Base-by-base conservation (phyloP, 225 moss, liverwort and hornwort genomes). In the Neckera pumila region DNA sequence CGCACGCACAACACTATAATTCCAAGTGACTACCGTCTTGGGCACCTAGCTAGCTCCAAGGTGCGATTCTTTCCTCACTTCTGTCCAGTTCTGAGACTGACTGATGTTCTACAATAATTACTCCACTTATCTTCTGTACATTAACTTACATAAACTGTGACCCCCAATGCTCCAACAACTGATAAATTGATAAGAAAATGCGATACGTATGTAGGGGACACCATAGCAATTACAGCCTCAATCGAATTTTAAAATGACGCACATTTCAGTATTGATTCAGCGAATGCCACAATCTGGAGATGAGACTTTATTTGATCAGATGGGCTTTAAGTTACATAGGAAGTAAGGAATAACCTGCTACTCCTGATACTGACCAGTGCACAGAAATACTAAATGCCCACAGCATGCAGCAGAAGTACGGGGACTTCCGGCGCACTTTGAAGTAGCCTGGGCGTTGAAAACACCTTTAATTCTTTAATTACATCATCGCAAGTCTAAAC, bases 241-340 rank as follows among this genome's bases (percentile, higher is more conserved):
- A 18, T 51, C 42, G 26, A 66, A 23, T 31, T 42, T 23, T 0
- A 77, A 51, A 59, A 86, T 51, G 67, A 67, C 13, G 30, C 14
- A 60, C 21, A 60, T 16, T 57, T 40, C 53, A 65, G 21, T 59
- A 65, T 11, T 58, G 8, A 22, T 62, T 38, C 57, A 65, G 54
- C 17, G 62, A 74, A 75, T 66, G 54, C 79, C 42, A 53, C 57
- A 76, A 77, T 70, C 70, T 76, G 71, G 57, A 63, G 77, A 77
- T 71, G 27, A 62, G 78, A 69, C 16, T 82, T 91, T 87, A 91
- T 91, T 91, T 80, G 62, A 91, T 81, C 63, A 77, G 85, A 64
- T 70, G 76, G 89, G 70, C 64, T 76, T 53, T 65, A 65, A 65
- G 65, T 65, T 58, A 79, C 79, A 81, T 59, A 91, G 45, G 33